These are phyloP conservation scores for Solanum chmielewskii DNA, from an alignment of 257 asterid species.

Conservation along the genomic window DNA sequence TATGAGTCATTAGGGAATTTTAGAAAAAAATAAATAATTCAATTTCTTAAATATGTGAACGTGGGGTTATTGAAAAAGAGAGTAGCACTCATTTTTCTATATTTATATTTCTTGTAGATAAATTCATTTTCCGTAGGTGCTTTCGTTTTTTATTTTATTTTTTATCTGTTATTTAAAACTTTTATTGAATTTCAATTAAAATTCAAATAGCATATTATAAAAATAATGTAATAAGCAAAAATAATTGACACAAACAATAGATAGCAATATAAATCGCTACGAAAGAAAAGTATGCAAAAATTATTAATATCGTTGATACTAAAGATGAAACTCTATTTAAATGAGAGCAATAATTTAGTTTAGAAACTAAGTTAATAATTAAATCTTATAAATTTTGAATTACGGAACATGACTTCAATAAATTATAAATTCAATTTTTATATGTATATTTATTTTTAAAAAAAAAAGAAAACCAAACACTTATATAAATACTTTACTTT, in stretches of 20 bases:
- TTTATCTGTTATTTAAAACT: fast-evolving
- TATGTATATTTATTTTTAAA: no score
- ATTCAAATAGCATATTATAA: no score
- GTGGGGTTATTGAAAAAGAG: not conserved
- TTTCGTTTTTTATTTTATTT: not conserved
- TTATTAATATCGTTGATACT: not conserved
- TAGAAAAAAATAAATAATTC: not conserved
- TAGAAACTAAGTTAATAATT: not conserved
- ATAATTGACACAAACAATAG: no score
- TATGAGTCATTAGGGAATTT: not conserved
- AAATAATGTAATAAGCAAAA: not conserved
- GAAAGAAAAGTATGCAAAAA: not conserved
- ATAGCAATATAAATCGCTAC: not conserved
- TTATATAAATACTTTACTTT: no score
- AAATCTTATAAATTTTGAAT: no score
- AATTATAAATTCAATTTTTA: not conserved
- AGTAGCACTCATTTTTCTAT: not conserved
- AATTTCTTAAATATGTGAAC: not conserved
- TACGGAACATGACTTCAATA: not conserved
- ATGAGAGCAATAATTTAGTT: not conserved
- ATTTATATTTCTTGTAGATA: not conserved
- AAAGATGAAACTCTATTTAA: not conserved
- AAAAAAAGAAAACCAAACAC: no score
- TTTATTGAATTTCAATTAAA: no score
- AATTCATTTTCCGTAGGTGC: not conserved